Conservation (phyloP, 306 rosid genomes). For the Fragaria nilgerrensis region DNA sequence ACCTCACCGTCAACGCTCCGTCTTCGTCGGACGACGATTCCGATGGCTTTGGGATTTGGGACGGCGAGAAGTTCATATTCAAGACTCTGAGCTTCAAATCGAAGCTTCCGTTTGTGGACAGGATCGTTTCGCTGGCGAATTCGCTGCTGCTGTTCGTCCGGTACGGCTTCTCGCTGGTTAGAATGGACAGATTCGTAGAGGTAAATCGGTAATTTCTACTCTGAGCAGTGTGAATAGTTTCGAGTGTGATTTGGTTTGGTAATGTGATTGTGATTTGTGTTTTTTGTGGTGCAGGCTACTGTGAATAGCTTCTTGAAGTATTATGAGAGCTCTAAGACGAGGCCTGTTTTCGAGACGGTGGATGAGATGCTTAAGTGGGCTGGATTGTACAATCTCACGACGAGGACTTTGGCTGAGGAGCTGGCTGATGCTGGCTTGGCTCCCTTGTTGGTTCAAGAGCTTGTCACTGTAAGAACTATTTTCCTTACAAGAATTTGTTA, state of each 20-base stretch:
- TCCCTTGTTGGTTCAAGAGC: conserved; percentile 69
- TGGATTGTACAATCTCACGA: conserved; percentile 72
- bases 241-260: neutral
- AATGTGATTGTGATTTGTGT: neutral
- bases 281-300: conserved; percentile 40
- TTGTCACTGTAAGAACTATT: conserved; percentile 70
- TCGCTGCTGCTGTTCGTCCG: conserved; percentile 55
- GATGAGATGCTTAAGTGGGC: conserved; percentile 90
- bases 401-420: conserved; percentile 57
- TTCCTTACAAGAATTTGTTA: neutral
- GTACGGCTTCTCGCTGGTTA: conserved; percentile 76
- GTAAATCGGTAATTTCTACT: conserved; percentile 18
- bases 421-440: conserved; percentile 62
- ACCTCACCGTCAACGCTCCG: conserved; percentile 50
- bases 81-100: conserved; percentile 43
- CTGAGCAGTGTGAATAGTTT: no score
- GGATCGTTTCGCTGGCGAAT: conserved; percentile 52
- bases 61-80: conserved; percentile 67
- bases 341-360: conserved; percentile 80
- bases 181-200: conserved; percentile 67
- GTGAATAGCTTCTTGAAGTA: conserved; percentile 59
- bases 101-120: conserved; percentile 40
- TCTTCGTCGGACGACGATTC: conserved; percentile 16
- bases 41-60: conserved; percentile 69
- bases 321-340: conserved; percentile 51